Evolutionary conservation across 768 basidiomycete species (phyloP).

Genomic region (Agrocybe chaxingu): DNA sequence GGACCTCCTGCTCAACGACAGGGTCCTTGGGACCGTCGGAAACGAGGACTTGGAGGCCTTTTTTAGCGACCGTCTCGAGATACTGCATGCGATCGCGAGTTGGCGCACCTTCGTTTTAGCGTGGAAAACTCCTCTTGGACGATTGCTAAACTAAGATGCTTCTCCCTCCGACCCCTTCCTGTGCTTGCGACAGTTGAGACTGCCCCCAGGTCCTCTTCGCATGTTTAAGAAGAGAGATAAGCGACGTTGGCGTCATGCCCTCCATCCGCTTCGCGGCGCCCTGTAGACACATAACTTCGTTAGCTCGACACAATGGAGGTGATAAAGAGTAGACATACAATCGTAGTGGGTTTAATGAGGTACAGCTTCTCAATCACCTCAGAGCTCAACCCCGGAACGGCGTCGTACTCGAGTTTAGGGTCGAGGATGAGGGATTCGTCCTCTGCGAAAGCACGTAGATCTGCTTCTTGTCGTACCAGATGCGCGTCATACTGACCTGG

Average conservation of each 20-base stretch:
- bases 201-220: conserved; percentile 42
- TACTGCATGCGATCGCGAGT: too few species aligned
- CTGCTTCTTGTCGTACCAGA: conserved; percentile 69
- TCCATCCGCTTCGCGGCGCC: conserved; percentile 94
- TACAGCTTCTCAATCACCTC: conserved; percentile 71
- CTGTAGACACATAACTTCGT: conserved; percentile 31
- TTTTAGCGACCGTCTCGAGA: too few species aligned
- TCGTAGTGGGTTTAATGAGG: conserved; percentile 59
- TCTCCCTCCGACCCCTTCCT: too few species aligned
- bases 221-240: conserved; percentile 67
- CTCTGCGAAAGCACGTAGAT: conserved; percentile 67
- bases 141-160: too few species aligned
- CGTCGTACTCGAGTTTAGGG: conserved; percentile 64
- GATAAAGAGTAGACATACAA: conserved; percentile 40
- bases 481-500: conserved; percentile 64
- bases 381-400: conserved; percentile 65
- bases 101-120: too few species aligned
- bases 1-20: too few species aligned
- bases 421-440: conserved; percentile 75
- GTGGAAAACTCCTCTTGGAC: too few species aligned
- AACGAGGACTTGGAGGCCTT: too few species aligned
- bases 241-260: conserved; percentile 82
- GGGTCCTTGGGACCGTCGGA: too few species aligned
- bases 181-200: too few species aligned
- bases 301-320: neutral